phyloP scores from a whole-genome alignment of 306 rosid genomes.

The Casuarina equisetifolia region DNA sequence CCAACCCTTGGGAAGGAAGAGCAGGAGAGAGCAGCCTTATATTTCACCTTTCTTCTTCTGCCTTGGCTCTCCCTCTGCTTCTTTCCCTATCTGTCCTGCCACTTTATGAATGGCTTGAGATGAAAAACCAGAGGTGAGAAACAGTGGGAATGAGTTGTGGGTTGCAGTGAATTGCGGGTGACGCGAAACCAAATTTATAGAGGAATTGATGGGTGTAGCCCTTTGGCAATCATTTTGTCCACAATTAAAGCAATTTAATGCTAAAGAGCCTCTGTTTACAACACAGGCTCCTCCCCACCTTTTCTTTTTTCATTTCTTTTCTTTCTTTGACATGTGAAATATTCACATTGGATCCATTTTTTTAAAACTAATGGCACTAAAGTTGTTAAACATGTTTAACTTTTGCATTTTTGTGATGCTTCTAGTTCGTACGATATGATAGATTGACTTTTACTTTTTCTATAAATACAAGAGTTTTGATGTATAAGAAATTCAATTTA shows the following conservation, averaged over 20 bases:
- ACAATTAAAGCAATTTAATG: conserved; percentile 18
- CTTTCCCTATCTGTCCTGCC: background rate
- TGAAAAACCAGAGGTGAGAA: conserved; percentile 22
- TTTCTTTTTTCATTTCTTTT: background rate
- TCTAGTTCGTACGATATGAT: too few species aligned
- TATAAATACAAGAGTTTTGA: too few species aligned
- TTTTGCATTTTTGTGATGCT: background rate
- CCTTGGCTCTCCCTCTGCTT: background rate
- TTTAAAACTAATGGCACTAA: too few species aligned
- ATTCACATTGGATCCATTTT: background rate
- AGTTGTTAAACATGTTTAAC: background rate
- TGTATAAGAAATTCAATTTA: too few species aligned
- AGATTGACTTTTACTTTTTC: too few species aligned
- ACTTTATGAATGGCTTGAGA: conserved; percentile 2
- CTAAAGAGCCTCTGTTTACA: background rate
- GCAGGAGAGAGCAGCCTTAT: conserved; percentile 10
- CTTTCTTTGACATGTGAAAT: background rate
- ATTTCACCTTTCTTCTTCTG: background rate
- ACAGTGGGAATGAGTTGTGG: conserved; percentile 29
- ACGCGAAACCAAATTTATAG: conserved; percentile 14
- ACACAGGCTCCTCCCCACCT: background rate
- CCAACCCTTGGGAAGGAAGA: conserved; percentile 10
- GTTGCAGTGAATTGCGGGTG: conserved; percentile 40
- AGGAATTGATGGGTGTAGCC: background rate
- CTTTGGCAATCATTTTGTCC: conserved; percentile 25